phyloP scores from a whole-genome alignment of 352 stramenopile species.

The Globisporangium parvum region DNA sequence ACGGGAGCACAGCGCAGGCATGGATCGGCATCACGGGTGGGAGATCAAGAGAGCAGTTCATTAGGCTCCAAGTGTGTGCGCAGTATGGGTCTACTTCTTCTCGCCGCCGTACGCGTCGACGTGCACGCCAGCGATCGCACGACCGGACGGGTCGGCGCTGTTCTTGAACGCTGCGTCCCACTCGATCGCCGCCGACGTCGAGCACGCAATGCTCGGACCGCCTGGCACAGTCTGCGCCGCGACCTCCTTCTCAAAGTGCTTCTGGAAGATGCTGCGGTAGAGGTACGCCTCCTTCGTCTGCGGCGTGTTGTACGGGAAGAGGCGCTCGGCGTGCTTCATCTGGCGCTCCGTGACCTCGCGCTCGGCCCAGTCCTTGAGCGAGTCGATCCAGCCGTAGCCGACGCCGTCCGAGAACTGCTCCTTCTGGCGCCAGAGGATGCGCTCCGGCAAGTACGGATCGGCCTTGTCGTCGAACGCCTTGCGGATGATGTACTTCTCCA shows the following conservation, averaged over 20 bases:
- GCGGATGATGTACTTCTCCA: slow-evolving; percentile 99
- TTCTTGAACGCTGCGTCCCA: slow-evolving; percentile 96
- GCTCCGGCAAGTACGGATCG: slow-evolving; percentile 95
- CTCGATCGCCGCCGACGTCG: slow-evolving; percentile 95
- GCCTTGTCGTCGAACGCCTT: slow-evolving; percentile 98
- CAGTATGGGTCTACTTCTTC: background rate
- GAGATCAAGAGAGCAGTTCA: no score
- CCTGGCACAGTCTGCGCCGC: slow-evolving; percentile 95
- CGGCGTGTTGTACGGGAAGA: slow-evolving; percentile 98
- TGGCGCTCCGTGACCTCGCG: slow-evolving; percentile 93
- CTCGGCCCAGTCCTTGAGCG: slow-evolving; percentile 94
- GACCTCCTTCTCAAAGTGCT: slow-evolving; percentile 96
- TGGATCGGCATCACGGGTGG: no score
- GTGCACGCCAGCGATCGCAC: slow-evolving; percentile 93
- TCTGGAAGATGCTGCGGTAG: slow-evolving; percentile 97
- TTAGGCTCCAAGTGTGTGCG: no score
- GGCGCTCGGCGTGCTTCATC: slow-evolving; percentile 90
- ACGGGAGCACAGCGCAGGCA: no score
- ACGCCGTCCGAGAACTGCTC: slow-evolving; percentile 99
- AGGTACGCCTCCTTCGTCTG: slow-evolving; percentile 97
- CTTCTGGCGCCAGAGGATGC: slow-evolving; percentile 99
- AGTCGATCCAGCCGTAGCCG: slow-evolving; percentile 98
- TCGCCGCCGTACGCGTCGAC: slow-evolving; percentile 86
- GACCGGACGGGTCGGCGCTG: slow-evolving; percentile 92
- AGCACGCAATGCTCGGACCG: slow-evolving; percentile 98